Evolutionary conservation across 139 green algal species (phyloP).

Genomic region (Limnomonas spitsbergensis): DNA sequence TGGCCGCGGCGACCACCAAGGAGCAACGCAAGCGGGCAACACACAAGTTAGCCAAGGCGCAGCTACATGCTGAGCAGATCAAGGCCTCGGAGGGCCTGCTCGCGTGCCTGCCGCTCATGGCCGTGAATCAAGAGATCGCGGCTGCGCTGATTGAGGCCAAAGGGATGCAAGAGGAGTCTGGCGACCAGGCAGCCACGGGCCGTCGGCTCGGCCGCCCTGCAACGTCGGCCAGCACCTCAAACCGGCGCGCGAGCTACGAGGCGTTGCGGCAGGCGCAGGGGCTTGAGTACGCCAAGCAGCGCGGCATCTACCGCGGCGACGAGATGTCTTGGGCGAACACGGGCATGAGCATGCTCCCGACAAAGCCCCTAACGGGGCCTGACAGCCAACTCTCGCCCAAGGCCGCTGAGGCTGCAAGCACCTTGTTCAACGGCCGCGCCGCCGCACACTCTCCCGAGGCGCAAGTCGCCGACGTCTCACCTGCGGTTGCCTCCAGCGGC

Average conservation of each 20-base stretch:
- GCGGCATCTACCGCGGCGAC: conserved; percentile 33
- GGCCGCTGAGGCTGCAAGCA: neutral
- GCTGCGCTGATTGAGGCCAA: neutral
- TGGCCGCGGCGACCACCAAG: neutral
- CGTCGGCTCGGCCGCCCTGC: no score
- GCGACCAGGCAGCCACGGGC: no score
- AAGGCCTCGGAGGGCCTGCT: conserved; percentile 33
- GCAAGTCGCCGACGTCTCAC: neutral
- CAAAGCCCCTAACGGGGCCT: neutral
- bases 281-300: conserved; percentile 31
- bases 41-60: neutral
- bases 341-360: neutral
- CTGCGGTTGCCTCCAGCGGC: neutral
- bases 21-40: neutral
- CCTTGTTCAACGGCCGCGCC: no score
- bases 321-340: conserved; percentile 15
- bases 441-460: no score
- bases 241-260: no score
- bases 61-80: conserved; percentile 27
- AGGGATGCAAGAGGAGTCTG: no score
- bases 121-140: conserved; percentile 1
- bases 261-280: neutral
- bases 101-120: conserved; percentile 33
- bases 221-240: no score
- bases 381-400: neutral